Evolutionary conservation across 208 protist genomes (phyloP), one percentile per base, ranked within the genome.

Genomic region (Trichomonas vaginalis): DNA sequence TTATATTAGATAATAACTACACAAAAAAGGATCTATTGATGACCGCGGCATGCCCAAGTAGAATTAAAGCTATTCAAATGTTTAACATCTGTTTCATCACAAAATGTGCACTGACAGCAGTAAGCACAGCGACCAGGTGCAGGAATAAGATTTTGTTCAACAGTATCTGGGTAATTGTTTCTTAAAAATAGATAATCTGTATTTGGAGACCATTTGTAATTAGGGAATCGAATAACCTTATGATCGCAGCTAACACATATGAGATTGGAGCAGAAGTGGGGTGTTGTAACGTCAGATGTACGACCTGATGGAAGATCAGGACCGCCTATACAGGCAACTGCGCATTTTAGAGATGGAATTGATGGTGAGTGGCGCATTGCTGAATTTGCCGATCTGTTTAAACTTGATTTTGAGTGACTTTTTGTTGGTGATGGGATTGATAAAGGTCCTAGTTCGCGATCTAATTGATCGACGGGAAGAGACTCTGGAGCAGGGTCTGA

Each of bases 91-190:
- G 17, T 35, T 92, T 92, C 86, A n/a, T 92, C 86, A 47, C 86
- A 92, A 51, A 92, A 92, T 47, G 86, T 92, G 15, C 86, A 92
- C 35, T 92, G 86, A 32, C 86, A 92, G 45, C 86, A 92, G 46
- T 92, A 92, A 35, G 86, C 86, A 27, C 86, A 92, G 23, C 86
- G 23, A 39, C 86, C 86, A 15, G 86, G 86, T 35, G 86, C 86
- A 2, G 6, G 40, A 1, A 92, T 51, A 0, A 92, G n/a, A 39
- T 92, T 92, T 51, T 92, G 40, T 27, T 92, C 0, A 2, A 92
- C 86, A 27, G 40, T 92, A 12, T 92, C 86, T 35, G 86, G 86
- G 27, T 42, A 92, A 51, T 92, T 92, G 37, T 92, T 92, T 51
- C 86, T 45, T 10, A 92, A 39, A 39, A 92, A 92, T 48, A 92